Evolutionary conservation across 73 alveolate species (phyloP), one percentile per base, ranked within the genome.

Genomic region (Paramecium biaurelia): DNA sequence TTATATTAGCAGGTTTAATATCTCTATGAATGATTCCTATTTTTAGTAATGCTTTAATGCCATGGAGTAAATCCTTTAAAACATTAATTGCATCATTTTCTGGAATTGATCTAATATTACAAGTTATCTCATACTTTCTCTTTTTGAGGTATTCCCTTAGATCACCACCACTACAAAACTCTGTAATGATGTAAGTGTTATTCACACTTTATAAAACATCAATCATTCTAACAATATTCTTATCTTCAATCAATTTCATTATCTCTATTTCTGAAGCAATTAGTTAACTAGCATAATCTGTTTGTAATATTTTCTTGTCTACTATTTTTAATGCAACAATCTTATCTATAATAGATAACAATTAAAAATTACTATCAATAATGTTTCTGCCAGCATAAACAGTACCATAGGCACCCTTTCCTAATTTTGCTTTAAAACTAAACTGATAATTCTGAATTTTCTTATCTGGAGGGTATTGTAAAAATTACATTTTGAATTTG

Each of bases 371-470:
- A 43, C 90, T 43, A 24, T 63, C 84, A 63, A 63, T 9, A 3
- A 42, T 38, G 76, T 89, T 89, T 57, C 74, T 82, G 35, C 94
- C 94, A 70, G 59, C 85, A 89, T 70, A 89, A 37, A 89, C 94
- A 15, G 94, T 89, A 20, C 94, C 94, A 70, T 76, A 89, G 74
- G 94, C 94, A 58, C 94, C 94, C 67, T 89, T 89, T 30, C 94
- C 94, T 43, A 89, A 45, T 70, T 49, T 43, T 24, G 85, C 94
- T 28, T 82, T 89, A 14, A 89, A 72, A 14, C 92, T 58, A 72
- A 89, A 89, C 15, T 57, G 45, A 45, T 89, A 89, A 42, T 89
- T 82, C 74, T 89, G 70, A 21, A 89, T 89, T 35, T 82, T 76
- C 92, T 89, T 89, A 34, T 79, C 90, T 24, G 90, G 76, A 79